Conservation (phyloP, 768 basidiomycete genomes). For the Ramaria rubella region DNA sequence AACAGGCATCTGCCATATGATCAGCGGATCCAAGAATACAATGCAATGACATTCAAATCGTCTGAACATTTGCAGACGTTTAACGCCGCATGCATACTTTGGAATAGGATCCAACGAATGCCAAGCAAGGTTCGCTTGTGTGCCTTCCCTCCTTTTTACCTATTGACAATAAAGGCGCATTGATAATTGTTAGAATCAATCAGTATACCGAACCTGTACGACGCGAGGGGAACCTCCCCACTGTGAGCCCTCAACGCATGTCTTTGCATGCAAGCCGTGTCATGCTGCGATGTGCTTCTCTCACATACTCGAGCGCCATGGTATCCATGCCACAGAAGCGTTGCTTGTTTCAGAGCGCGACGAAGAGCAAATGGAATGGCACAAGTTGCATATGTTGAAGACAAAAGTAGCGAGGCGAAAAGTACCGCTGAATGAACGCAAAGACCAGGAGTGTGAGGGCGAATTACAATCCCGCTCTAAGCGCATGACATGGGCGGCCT, state of each 20-base stretch:
- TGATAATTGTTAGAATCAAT: background rate
- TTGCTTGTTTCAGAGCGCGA: conserved; percentile 20
- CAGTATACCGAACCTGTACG: conserved; percentile 12
- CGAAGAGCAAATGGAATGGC: conserved; percentile 24
- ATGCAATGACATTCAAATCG: background rate
- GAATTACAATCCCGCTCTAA: background rate
- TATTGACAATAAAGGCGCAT: background rate
- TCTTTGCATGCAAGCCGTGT: conserved; percentile 33
- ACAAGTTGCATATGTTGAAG: conserved; percentile 13
- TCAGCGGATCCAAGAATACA: background rate
- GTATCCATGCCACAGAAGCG: conserved; percentile 34
- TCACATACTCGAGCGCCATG: conserved; percentile 27
- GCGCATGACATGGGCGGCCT: background rate
- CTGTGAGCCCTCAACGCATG: conserved; percentile 30
- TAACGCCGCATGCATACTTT: conserved; percentile 4
- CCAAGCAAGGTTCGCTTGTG: background rate
- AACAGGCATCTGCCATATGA: background rate
- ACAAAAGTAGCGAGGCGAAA: background rate
- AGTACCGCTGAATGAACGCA: background rate
- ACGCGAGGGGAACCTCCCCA: conserved; percentile 19
- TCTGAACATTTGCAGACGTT: conserved; percentile 4
- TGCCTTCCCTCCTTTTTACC: background rate
- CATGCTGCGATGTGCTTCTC: conserved; percentile 31
- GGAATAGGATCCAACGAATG: background rate
- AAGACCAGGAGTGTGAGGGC: background rate